Conservation (phyloP, 257 asterid species). For the Capsicum rhomboideum region DNA sequence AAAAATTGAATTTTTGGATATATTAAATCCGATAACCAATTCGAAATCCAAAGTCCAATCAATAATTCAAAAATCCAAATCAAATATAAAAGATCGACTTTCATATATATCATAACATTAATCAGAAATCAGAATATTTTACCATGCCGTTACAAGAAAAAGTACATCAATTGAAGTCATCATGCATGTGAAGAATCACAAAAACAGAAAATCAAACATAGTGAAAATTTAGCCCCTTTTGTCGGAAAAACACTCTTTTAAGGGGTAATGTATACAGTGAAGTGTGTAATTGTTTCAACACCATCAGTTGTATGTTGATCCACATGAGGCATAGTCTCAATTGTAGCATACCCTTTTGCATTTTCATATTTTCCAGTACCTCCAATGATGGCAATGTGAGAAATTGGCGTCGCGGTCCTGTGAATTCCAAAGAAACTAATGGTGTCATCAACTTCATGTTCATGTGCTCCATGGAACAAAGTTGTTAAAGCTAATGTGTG, state of each 20-base stretch:
- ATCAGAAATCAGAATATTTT: background rate
- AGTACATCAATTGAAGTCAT: background rate
- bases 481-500: conserved; percentile 74
- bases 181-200: background rate
- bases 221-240: background rate
- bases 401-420: conserved; percentile 72
- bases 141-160: background rate
- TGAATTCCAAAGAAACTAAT: conserved; percentile 83
- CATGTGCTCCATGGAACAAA: conserved; percentile 47
- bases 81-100: too few relatives aligned
- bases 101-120: too few relatives aligned
- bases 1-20: too few relatives aligned
- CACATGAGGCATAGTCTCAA: conserved; percentile 67
- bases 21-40: too few relatives aligned
- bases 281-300: conserved; percentile 73
- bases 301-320: conserved; percentile 86
- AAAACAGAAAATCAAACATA: background rate
- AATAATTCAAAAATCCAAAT: too few relatives aligned
- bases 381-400: conserved; percentile 70
- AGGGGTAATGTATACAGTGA: conserved; percentile 61
- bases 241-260: background rate
- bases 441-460: conserved; percentile 45
- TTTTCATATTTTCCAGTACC: conserved; percentile 77
- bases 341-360: conserved; percentile 67
- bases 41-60: too few relatives aligned